Evolutionary conservation across 2,329 filamentous ascomycete genomes (phyloP).

Genomic region (Colletotrichum orchidophilum): DNA sequence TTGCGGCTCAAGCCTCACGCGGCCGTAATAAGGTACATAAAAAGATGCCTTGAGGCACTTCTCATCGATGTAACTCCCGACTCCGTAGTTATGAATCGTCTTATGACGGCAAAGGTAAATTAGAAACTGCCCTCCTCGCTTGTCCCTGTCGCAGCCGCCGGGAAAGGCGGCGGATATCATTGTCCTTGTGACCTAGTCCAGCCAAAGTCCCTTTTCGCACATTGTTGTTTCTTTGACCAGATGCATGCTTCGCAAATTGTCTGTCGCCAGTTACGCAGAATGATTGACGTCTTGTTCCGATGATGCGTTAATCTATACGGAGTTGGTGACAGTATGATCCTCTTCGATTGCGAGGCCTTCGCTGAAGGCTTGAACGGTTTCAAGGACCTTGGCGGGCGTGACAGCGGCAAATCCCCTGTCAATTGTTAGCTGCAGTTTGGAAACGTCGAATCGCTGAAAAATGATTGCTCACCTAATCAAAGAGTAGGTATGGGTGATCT

Average conservation of each 20-base stretch:
- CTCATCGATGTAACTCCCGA: conserved; percentile 23
- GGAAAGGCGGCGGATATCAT: conserved; percentile 31
- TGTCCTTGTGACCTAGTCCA: conserved; percentile 30
- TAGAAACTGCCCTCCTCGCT: conserved; percentile 26
- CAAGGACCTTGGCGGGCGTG: conserved; percentile 74
- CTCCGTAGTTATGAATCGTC: conserved; percentile 26
- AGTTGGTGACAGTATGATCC: conserved; percentile 70
- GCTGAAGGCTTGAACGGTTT: conserved; percentile 69
- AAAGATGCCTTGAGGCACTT: background rate
- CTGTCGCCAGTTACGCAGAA: background rate
- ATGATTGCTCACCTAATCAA: conserved; percentile 69
- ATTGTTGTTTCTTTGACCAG: conserved; percentile 6
- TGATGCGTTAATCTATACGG: background rate
- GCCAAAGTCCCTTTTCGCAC: conserved; percentile 25
- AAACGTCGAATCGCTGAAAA: too few relatives aligned
- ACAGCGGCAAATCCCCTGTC: conserved; percentile 80
- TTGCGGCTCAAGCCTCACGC: background rate
- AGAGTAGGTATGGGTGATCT: conserved; percentile 81
- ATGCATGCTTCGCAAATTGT: conserved; percentile 1
- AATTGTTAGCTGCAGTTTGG: conserved; percentile 38
- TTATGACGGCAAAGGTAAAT: conserved; percentile 23
- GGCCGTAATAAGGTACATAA: conserved; percentile 4
- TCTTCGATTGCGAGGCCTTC: conserved; percentile 72
- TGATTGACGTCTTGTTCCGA: background rate
- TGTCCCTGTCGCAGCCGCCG: conserved; percentile 23